Conservation (phyloP, 169 alveolate genomes). For the Eimeria maxima region DNA sequence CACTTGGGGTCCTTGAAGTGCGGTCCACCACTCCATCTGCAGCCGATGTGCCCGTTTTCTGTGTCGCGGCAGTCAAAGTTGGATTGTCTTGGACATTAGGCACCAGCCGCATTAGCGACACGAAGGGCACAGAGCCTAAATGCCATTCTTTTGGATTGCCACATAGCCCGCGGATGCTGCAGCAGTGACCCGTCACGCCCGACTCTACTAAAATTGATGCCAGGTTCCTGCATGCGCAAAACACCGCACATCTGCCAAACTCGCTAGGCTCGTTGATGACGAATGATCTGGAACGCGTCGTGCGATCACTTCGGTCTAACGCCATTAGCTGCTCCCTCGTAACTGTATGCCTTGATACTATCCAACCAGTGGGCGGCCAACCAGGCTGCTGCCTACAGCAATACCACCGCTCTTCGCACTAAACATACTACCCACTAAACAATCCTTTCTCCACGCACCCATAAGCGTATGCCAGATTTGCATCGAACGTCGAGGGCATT, state of each 20-base stretch:
- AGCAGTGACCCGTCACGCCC: slow-evolving; percentile 96
- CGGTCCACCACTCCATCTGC: slow-evolving; percentile 81
- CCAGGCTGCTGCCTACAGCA: background rate
- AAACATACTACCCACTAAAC: background rate
- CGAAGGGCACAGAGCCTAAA: slow-evolving; percentile 96
- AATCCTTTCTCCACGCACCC: slow-evolving; percentile 88
- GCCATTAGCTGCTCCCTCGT: background rate
- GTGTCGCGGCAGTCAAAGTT: slow-evolving; percentile 75
- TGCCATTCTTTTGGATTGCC: slow-evolving; percentile 96
- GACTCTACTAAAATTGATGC: slow-evolving; percentile 96
- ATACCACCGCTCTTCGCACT: background rate
- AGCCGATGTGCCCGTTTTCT: slow-evolving; percentile 83
- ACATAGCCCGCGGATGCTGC: slow-evolving; percentile 96
- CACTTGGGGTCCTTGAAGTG: slow-evolving; percentile 66
- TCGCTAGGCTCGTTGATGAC: background rate
- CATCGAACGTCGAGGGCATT: slow-evolving; percentile 98
- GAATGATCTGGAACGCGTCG: background rate
- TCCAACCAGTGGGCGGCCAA: background rate
- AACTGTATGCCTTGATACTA: background rate
- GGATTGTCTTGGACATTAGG: slow-evolving; percentile 87
- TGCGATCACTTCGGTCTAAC: background rate
- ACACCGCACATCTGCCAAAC: background rate
- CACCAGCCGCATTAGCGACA: slow-evolving; percentile 91
- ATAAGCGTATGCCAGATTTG: slow-evolving; percentile 96
- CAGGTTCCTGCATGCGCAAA: slow-evolving; percentile 87